Percentiles rank a stretch among this genome's conserved stretches.
Conservation (phyloP, 768 basidiomycete genomes). For the Tricholoma sp. region DNA sequence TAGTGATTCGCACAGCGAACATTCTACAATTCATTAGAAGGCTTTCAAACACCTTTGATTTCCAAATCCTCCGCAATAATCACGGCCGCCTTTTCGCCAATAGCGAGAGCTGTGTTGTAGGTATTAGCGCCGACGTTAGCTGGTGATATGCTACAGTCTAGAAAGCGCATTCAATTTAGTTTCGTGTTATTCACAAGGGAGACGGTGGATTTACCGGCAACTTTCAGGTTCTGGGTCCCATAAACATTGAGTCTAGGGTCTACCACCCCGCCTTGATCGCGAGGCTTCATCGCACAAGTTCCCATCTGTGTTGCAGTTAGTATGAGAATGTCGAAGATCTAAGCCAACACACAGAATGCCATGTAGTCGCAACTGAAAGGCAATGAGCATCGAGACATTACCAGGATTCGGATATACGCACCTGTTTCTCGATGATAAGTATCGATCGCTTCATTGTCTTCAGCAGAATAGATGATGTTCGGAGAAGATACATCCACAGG, state of each 20-base stretch:
- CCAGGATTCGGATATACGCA: conserved; percentile 14
- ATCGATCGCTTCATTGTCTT: conserved; percentile 40
- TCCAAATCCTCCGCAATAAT: conserved; percentile 54
- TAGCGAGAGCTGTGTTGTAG: conserved; percentile 36
- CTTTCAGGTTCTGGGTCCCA: conserved; percentile 50
- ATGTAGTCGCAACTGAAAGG: conserved; percentile 32
- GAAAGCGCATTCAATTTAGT: not conserved
- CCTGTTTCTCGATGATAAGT: conserved; percentile 28
- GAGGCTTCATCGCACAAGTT: conserved; percentile 65
- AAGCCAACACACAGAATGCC: conserved; percentile 36
- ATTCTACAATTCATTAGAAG: too few species aligned
- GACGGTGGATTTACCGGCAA: conserved; percentile 38
- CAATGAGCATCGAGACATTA: not conserved
- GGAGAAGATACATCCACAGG: conserved; percentile 31
- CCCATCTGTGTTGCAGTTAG: conserved; percentile 37
- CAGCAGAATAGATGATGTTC: conserved; percentile 34
- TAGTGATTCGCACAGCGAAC: too few species aligned
- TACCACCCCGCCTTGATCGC: conserved; percentile 53
- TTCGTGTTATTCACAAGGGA: not conserved
- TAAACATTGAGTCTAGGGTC: conserved; percentile 60
- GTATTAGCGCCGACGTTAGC: conserved; percentile 38
- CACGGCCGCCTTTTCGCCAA: conserved; percentile 60
- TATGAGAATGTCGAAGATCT: not conserved
- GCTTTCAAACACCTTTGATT: conserved; percentile 8
- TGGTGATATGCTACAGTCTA: conserved; percentile 36